Evolutionary conservation across 768 basidiomycete species (phyloP).

Genomic region (Trametes meyenii): DNA sequence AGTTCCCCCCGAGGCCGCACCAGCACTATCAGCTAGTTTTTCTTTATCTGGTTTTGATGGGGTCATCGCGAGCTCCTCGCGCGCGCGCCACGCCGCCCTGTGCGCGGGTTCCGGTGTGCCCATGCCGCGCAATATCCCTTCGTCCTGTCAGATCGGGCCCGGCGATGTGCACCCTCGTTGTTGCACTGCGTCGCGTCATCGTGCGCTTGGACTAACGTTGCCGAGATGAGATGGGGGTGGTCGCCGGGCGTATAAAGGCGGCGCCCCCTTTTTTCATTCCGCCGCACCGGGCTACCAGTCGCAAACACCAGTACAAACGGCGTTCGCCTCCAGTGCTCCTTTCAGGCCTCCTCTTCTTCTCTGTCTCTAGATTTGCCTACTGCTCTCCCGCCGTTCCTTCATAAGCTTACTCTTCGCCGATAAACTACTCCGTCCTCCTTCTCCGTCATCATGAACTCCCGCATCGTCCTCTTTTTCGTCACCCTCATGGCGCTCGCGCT

Average conservation of each 20-base stretch:
- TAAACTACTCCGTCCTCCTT: not conserved
- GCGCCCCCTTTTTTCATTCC: not conserved
- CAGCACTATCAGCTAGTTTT: conserved; percentile 11
- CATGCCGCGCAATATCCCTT: conserved; percentile 25
- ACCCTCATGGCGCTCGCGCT: conserved; percentile 30
- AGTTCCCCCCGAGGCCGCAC: not conserved
- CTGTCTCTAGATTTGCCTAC: not conserved
- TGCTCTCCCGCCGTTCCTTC: conserved; percentile 6
- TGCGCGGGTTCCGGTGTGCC: not conserved
- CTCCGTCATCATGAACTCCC: conserved; percentile 24
- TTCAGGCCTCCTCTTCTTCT: conserved; percentile 1
- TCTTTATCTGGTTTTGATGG: conserved; percentile 10
- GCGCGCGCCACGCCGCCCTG: conserved; percentile 6
- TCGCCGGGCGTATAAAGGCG: conserved; percentile 10
- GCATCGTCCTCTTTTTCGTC: conserved; percentile 29
- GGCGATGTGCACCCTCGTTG: conserved; percentile 13
- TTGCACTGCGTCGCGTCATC: conserved; percentile 18
- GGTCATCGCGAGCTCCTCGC: not conserved
- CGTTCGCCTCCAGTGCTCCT: conserved; percentile 8
- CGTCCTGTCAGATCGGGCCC: conserved; percentile 20
- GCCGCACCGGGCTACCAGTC: conserved; percentile 5
- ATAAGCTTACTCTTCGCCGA: not conserved
- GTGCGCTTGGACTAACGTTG: conserved; percentile 15
- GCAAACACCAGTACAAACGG: conserved; percentile 13
- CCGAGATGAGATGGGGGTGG: conserved; percentile 6